Base-by-base conservation (phyloP, 495 filamentous ascomycete species). In the Immersiella caudata region DNA sequence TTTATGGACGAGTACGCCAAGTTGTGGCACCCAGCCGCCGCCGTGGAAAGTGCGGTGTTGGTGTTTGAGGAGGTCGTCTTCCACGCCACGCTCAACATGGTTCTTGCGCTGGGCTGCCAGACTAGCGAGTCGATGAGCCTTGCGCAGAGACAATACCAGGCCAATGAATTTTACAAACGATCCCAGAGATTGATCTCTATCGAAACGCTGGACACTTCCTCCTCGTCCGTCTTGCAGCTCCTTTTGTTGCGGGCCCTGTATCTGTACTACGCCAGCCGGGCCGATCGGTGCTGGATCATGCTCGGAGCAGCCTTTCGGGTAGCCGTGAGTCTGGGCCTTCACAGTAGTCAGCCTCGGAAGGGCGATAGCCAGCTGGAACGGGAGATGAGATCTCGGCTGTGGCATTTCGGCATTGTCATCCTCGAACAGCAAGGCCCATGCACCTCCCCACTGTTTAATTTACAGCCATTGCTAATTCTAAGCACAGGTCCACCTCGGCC, bases 241-340 rank as follows among this genome's bases (percentile, higher is more conserved):
- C 70, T 84, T 8, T 62, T 81, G 2, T 69, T 84, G 0, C 75
- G 75, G 6, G 70, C 72, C 4, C 54, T 77, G n/a, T 82, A 80
- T 50, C 70, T 82, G 0, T 81, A 80, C 58, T 75, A 70, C 27
- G 77, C 79, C 1, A 67, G 70, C 8, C 73, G 71, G n/a, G 73
- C 77, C 11, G 73, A 77, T 61, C 71, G 79, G 0, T 82, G 79
- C 68, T 84, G 81, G 82, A 75, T 77, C 62, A 71, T 74, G 20
- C 66, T 79, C 2, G 80, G 81, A 7, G 74, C 76, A 6, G 79
- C 79, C 2, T 72, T 75, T 22, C 67, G 80, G 21, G 58, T 80
- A 21, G 81, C 79, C 9, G 71, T 80, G 51, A 74, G 74, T 0
- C 40, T 82, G 2, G 80, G 79, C 1, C 59, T 84, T 16, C 75